Percentiles rank a stretch among this genome's conserved stretches.
phyloP scores from a whole-genome alignment of 164 flowering plant species.

The Vitis riparia region DNA sequence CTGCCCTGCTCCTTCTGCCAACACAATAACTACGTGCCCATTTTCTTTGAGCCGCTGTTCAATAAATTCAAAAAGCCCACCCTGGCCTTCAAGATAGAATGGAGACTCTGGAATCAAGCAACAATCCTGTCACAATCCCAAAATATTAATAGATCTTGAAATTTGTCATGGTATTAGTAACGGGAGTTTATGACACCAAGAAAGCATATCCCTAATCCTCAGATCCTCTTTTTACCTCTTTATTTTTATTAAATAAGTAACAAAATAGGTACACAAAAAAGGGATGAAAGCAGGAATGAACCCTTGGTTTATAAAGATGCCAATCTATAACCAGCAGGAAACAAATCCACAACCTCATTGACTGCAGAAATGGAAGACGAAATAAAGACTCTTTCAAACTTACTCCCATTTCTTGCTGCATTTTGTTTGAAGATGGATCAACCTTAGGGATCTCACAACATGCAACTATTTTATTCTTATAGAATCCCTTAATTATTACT shows the following conservation, averaged over 20 bases:
- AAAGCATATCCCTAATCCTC: neutral
- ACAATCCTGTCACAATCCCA: conserved; percentile 50
- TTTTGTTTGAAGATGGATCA: neutral
- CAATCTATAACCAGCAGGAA: neutral
- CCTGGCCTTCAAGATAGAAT: conserved; percentile 58
- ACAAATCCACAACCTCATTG: neutral
- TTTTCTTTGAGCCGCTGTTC: conserved; percentile 55
- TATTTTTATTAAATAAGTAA: neutral
- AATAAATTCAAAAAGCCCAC: conserved; percentile 58
- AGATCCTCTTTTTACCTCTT: neutral
- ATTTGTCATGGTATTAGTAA: neutral
- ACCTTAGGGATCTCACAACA: neutral
- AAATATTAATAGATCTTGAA: neutral
- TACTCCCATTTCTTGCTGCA: neutral
- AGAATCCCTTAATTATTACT: neutral
- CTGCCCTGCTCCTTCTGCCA: conserved; percentile 77
- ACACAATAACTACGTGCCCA: conserved; percentile 57
- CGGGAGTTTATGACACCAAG: neutral
- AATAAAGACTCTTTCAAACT: neutral
- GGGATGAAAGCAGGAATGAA: neutral
- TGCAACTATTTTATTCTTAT: neutral
- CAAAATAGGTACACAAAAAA: neutral
- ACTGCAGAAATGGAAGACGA: neutral
- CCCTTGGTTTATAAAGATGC: neutral
- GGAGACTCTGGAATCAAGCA: conserved; percentile 73